A percentile compares a stretch with the other conserved stretches of the same genome.
phyloP scores from a whole-genome alignment of 2,329 filamentous ascomycete species.

The Sporothrix globosa region DNA sequence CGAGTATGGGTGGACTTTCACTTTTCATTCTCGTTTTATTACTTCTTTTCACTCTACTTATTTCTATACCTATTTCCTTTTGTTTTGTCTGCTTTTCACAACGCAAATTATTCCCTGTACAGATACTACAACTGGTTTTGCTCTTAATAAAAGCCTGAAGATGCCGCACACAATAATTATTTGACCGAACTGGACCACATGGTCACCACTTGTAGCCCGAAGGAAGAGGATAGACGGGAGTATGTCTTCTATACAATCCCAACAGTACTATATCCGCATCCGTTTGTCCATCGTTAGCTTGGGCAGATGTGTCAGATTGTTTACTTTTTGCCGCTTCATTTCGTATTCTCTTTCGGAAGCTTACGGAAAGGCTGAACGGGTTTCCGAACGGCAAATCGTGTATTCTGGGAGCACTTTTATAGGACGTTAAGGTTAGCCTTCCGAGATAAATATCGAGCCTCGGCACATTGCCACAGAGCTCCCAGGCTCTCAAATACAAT shows the following conservation, averaged over 20 bases:
- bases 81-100: conserved; percentile 13
- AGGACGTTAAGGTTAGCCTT: too few species aligned
- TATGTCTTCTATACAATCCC: background rate
- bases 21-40: background rate
- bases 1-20: background rate
- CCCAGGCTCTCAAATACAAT: background rate
- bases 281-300: background rate
- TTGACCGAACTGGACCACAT: background rate
- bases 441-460: background rate
- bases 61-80: conserved; percentile 27
- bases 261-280: background rate
- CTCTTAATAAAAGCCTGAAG: background rate
- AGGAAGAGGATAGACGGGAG: background rate
- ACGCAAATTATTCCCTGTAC: conserved; percentile 24
- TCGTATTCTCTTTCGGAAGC: background rate
- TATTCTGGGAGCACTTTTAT: too few species aligned
- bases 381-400: background rate
- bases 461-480: background rate
- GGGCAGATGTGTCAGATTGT: background rate
- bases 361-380: background rate
- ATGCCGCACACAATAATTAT: background rate
- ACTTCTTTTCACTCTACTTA: background rate
- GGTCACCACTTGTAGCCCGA: background rate
- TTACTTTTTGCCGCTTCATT: background rate
- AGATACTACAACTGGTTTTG: conserved; percentile 24